Evolutionary conservation across 306 rosid genomes (phyloP), one percentile per base, ranked within the genome.

Genomic region (Myrica gale): DNA sequence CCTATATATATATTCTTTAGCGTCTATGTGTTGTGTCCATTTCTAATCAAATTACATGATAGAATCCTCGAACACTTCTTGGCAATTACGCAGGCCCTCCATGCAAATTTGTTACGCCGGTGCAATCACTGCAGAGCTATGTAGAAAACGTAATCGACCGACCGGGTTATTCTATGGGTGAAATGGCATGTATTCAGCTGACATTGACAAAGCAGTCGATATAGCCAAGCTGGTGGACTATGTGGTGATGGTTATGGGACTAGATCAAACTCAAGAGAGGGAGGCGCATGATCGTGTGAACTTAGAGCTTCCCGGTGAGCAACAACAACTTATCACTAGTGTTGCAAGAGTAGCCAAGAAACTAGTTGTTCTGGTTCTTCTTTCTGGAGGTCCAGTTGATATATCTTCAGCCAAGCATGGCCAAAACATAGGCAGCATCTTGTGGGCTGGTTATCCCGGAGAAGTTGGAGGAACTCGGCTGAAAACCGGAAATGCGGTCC

Each of bases 401-500:
- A 83, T 92, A 56, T 83, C 96, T 82, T 84, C 81, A 11, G 92
- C 96, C 3, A 95, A 92, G 85, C 12, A 75, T 82, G 60, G 89
- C 63, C 11, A 74, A 72, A 88, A 82, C 73, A 68, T 95, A 26
- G 97, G 99, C 69, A 83, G 97, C 77, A 95, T 95, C 76, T 54
- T 95, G 66, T 95, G 97, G 99, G 99, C 97, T 62, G 99, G 99
- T 78, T 95, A 95, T 87, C 97, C 99, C 0, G 97, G 99, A 9
- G 86, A 92, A 82, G 84, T 84, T 51, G 99, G 99, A 63, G 97
- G 96, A n/a, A n/a, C n/a, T n/a, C n/a, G n/a, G n/a, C n/a, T n/a
- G n/a, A n/a, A n/a, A n/a, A n/a, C n/a, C n/a, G n/a, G n/a, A n/a
- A n/a, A n/a, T n/a, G n/a, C n/a, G n/a, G n/a, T n/a, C n/a, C n/a